Base-by-base conservation (phyloP, 106 monocot genomes). In the Cymbidium sinense region DNA sequence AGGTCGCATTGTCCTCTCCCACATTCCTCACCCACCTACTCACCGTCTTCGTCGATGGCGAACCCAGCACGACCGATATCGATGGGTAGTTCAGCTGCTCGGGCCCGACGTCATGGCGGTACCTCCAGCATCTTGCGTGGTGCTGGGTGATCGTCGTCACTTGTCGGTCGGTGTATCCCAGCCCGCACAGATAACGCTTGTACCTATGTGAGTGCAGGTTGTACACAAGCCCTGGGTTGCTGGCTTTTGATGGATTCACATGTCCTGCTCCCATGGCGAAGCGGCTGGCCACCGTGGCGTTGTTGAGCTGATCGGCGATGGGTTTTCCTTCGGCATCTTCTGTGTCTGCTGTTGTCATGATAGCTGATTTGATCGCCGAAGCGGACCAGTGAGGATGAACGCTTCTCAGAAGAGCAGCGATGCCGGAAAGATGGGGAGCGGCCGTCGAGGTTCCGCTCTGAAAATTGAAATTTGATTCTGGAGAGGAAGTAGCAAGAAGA, bases 201-300 rank as follows among this genome's bases (percentile, higher is more conserved):
- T 90, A 86, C 41, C 84, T 71, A 19, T 75, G 31, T 10, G 64
- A 23, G 5, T 76, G 62, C 17, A 84, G 54, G 28, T 87, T 78
- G 55, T 90, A 90, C 13, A 90, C 81, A 1, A 90, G 85, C 4
- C 90, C 90, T n/a, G 90, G 90, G 73, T 90, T 76, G 15, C n/a
- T 76, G 4, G 87, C 90, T 18, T 9, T 70, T 19, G 70, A 35
- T 5, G 87, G 85, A 44, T 83, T 61, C 43, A 87, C 76, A 0
- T 81, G 81, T 1, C 90, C 90, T 2, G 85, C 77, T 7, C 90
- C 90, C 51, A 83, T 47, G 20, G 83, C 76, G 34, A 81, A 76
- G 54, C 85, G 69, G 54, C 75, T 82, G 15, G 90, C 86, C 23
- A 81, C 80, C 4, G 74, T 39, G 28, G 10, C 33, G 17, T 51